Base-by-base conservation (phyloP, 2,329 filamentous ascomycete genomes). In the Exophiala dermatitidis region DNA sequence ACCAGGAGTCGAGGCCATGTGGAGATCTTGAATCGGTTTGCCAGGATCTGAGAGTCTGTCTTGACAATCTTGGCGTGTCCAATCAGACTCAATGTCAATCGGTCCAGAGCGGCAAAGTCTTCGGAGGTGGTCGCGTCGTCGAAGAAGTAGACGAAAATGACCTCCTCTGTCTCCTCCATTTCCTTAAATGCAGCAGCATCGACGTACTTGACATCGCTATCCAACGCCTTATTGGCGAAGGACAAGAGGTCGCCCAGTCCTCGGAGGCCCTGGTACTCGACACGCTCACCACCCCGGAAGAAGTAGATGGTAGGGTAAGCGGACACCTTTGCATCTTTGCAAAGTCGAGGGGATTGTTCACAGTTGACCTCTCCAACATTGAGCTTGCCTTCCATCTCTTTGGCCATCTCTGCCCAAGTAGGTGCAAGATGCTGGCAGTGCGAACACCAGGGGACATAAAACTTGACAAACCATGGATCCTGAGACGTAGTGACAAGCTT, bases 381-480 rank as follows among this genome's bases (percentile, higher is more conserved):
- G 54, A 98, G 81, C 60, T 82, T 84, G 41, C 86, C 87, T 69
- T 90, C 82, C 88, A 96, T 93, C 66, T 91, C 88, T 67, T 90
- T 90, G 42, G 87, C 87, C 71, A 98, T 82, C 64, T 91, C 86
- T 57, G 83, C 76, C 93, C 93, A 98, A 60, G 83, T 90, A 2
- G 93, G 87, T 34, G 86, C 88, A 78, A 98, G 83, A 36, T 88
- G 88, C 72, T 95, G 88, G 71, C 94, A 98, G 71, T 98, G 93
- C 62, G 84, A 83, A 69, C 93, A 98, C 93, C 91, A 97, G 4
- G 93, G 94, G 12, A 89, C 90, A 68, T 96, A 97, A 69, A 98
- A 97, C 71, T 98, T 98, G 77, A 98, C 83, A 67, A 98, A 96
- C 93, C 93, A 98, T 4, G 90, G 85, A 59, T 97, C 90, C 59